Conservation (phyloP, 805 yeast species). For the Zygoascus ofunaensis region DNA sequence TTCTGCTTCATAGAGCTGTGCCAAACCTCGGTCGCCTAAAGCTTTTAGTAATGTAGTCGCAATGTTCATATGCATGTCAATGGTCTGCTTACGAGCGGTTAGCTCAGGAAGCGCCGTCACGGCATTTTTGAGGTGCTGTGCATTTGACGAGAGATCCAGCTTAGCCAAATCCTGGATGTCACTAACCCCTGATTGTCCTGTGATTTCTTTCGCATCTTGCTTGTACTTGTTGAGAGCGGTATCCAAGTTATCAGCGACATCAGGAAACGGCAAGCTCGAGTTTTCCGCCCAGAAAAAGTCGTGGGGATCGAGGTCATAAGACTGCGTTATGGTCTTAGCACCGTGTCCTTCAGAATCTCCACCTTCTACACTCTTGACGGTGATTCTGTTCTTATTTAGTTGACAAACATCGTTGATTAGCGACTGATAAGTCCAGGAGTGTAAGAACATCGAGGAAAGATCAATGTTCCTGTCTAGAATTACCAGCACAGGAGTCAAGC, state of each 20-base stretch:
- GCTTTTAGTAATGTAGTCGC: slow-evolving; percentile 75
- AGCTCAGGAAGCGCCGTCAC: slow-evolving; percentile 88
- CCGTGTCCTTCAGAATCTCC: slow-evolving; percentile 13
- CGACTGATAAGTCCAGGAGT: slow-evolving; percentile 96
- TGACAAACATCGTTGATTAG: slow-evolving; percentile 88
- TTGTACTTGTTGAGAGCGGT: slow-evolving; percentile 71
- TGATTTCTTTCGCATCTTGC: slow-evolving; percentile 77
- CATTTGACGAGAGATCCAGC: slow-evolving; percentile 25
- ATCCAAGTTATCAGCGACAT: slow-evolving; percentile 97
- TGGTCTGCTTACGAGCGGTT: slow-evolving; percentile 74
- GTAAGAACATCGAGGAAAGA: slow-evolving; percentile 87
- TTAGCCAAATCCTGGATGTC: slow-evolving; percentile 68
- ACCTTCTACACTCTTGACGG: slow-evolving; percentile 27
- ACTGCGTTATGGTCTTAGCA: slow-evolving; percentile 35
- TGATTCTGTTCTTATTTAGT: slow-evolving; percentile 63
- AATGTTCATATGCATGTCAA: slow-evolving; percentile 96
- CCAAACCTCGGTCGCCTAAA: slow-evolving; percentile 77
- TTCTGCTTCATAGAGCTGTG: slow-evolving; percentile 88
- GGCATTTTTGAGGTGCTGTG: slow-evolving; percentile 46
- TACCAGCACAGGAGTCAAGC: slow-evolving; percentile 65
- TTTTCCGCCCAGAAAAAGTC: slow-evolving; percentile 90
- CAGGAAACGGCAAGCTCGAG: slow-evolving; percentile 88
- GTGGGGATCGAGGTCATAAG: slow-evolving; percentile 81
- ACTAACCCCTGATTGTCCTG: slow-evolving; percentile 63
- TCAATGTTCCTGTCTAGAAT: slow-evolving; percentile 84